Conservation (phyloP, 2,329 filamentous ascomycete species). For the Fusarium nurragi region DNA sequence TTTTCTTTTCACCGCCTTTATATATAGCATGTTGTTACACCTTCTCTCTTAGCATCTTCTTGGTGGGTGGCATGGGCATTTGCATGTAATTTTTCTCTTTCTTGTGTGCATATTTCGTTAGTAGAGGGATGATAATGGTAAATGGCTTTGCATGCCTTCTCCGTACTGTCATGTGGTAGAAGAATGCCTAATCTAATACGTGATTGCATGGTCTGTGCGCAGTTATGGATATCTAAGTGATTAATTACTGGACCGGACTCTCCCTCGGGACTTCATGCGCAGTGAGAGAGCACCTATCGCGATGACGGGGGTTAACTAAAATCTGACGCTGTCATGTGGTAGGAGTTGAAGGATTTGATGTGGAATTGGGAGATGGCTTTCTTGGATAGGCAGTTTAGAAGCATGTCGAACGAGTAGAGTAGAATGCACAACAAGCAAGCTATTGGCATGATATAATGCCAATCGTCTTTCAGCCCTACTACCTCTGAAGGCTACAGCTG, state of each 20-base stretch:
- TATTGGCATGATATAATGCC: slow-evolving; percentile 9
- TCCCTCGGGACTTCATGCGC: neutral
- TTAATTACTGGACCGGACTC: slow-evolving; percentile 2
- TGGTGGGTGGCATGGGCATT: slow-evolving; percentile 27
- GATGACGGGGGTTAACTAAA: slow-evolving; percentile 12
- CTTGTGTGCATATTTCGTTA: slow-evolving; percentile 38
- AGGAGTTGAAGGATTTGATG: neutral
- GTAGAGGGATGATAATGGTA: slow-evolving; percentile 25
- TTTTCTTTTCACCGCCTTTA: slow-evolving; percentile 9
- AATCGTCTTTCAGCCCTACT: slow-evolving; percentile 42
- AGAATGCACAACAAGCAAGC: too few relatives aligned
- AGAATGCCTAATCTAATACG: neutral
- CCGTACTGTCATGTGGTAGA: neutral
- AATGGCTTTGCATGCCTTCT: slow-evolving; percentile 16
- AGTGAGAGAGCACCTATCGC: neutral
- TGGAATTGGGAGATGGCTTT: neutral
- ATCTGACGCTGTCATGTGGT: slow-evolving; percentile 9
- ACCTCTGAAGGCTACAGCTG: neutral
- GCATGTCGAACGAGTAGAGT: neutral
- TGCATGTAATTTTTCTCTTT: slow-evolving; percentile 39
- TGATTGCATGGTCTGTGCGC: neutral
- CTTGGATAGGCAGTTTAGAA: neutral
- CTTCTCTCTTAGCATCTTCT: slow-evolving; percentile 30
- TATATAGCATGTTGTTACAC: slow-evolving; percentile 35
- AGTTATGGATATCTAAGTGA: slow-evolving; percentile 5